Evolutionary conservation across 2,329 filamentous ascomycete genomes (phyloP).

Genomic region (Colletotrichum chlorophyti): DNA sequence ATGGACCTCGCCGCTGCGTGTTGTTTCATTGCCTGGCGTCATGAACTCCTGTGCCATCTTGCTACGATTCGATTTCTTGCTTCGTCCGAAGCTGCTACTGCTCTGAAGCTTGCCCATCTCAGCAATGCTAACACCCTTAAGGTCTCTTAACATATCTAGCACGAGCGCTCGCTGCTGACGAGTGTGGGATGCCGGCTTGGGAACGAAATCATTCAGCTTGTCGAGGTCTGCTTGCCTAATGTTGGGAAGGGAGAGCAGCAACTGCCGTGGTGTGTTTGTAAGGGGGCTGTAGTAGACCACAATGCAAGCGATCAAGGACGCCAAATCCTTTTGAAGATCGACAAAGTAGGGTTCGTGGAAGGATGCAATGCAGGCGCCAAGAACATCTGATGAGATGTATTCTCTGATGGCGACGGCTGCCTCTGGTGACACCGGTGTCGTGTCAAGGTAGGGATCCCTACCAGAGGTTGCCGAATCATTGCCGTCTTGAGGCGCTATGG

Average conservation of each 20-base stretch:
- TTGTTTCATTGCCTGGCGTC: conserved; percentile 47
- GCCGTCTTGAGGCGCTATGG: conserved; percentile 35
- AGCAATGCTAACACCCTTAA: conserved; percentile 90
- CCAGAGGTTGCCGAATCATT: conserved; percentile 22
- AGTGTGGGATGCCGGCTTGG: conserved; percentile 64
- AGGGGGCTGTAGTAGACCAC: conserved; percentile 75
- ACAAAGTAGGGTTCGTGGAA: conserved; percentile 97
- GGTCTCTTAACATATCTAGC: conserved; percentile 81
- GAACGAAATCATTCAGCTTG: conserved; percentile 65
- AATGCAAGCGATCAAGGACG: conserved; percentile 85
- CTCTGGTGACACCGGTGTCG: conserved; percentile 55
- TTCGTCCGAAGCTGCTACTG: conserved; percentile 48
- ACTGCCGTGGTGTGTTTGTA: conserved; percentile 73
- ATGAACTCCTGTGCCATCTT: conserved; percentile 73
- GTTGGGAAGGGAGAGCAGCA: conserved; percentile 82
- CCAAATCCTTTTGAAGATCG: conserved; percentile 92
- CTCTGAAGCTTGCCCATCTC: conserved; percentile 86
- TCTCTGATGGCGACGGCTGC: conserved; percentile 77
- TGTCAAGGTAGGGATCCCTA: conserved; percentile 37
- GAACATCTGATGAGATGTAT: conserved; percentile 86
- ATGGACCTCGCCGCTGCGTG: conserved; percentile 35
- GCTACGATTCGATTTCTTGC: conserved; percentile 55
- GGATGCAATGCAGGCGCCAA: conserved; percentile 88
- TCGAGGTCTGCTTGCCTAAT: conserved; percentile 74
- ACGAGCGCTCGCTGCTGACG: conserved; percentile 82